Evolutionary conservation across 164 flowering plant genomes (phyloP), one percentile per base, ranked within the genome.

Genomic region (Pachysandra terminalis): DNA sequence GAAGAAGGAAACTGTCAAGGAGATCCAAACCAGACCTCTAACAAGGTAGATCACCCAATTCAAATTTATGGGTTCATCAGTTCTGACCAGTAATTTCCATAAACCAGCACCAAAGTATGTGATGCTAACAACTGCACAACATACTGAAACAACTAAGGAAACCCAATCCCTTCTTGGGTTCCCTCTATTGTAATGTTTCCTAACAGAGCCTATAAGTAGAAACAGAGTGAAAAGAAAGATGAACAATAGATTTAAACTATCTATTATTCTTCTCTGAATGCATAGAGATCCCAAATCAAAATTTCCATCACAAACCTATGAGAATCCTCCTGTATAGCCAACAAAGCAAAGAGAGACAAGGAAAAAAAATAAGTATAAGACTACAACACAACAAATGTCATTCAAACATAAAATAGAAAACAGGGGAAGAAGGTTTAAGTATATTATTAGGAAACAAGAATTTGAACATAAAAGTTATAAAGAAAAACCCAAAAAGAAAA

Each of bases 11-110:
- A 79, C 60, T 41, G 85, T 73, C 56, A 87, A 67, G 13, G 84
- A 74, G 5, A 82, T 62, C 97, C 92, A 92, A 62, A 82, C 73
- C 5, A 87, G 23, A 14, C 88, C 89, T 48, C 86, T 78, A 14
- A 78, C 55, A 19, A 79, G 60, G 67, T 51, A 68, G 49, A 73
- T 23, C 37, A 78, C 22, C 87, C 85, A 85, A 60, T 40, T 61
- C 59, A 19, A 35, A 35, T 21, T 15, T 41, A 48, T 58, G 24
- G 59, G 53, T 13, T 23, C 74, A 35, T 56, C 76, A 22, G 59
- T 67, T 65, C 60, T 54, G 64, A 55, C 35, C 19, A 75, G 17
- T 8, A 79, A 37, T 59, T 53, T 57, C 81, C 77, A 80, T 9
- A 82, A 63, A 60, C 73, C 83, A 61, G 56, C 48, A 54, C 67